Evolutionary conservation across 2,329 filamentous ascomycete species (phyloP), one percentile per base, ranked within the genome.

Genomic region (Pseudogymnoascus sp.): DNA sequence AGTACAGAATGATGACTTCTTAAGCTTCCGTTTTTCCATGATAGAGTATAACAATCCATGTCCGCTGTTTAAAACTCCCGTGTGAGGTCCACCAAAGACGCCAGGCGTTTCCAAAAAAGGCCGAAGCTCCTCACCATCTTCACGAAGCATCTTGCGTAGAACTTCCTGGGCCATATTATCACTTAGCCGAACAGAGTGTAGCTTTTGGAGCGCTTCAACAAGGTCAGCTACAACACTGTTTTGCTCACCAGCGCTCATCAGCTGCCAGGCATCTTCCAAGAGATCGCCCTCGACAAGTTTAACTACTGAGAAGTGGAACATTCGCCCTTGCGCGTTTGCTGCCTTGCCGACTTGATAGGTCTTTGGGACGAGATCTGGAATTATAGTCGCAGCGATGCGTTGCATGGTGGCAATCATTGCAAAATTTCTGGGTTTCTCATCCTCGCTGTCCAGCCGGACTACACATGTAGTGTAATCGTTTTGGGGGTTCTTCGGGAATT

Each of bases 281-380:
- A 63, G 61, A 40, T 60, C 57, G 37, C 61, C 63, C 16, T 65
- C 63, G 18, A 66, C 47, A 39, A 66, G 12, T 60, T 65, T 57
- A 62, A 63, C 47, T 34, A 66, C 63, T 12, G 65, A 65, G 47
- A 62, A 66, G 23, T 64, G 47, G 54, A 66, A 64, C 23, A 54
- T 63, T 63, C 60, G 37, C 60, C 64, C 63, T 61, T 64, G 37
- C 16, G 23, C 60, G 23, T 63, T 66, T 29, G 42, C 42, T 16
- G 54, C 60, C 37, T 64, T 64, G 80, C 75, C 6, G 47, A 65
- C n/a, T 63, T 42, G 61, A 63, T 59, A 21, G 21, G 60, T 66
- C 47, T 63, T 34, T 39, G 63, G 63, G 63, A 66, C 61, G 37
- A 63, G 60, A 23, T 63, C 60, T 34, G 65, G 64, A 64, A 66